phyloP scores from a whole-genome alignment of 257 asterid genomes.

The Petrea volubilis region DNA sequence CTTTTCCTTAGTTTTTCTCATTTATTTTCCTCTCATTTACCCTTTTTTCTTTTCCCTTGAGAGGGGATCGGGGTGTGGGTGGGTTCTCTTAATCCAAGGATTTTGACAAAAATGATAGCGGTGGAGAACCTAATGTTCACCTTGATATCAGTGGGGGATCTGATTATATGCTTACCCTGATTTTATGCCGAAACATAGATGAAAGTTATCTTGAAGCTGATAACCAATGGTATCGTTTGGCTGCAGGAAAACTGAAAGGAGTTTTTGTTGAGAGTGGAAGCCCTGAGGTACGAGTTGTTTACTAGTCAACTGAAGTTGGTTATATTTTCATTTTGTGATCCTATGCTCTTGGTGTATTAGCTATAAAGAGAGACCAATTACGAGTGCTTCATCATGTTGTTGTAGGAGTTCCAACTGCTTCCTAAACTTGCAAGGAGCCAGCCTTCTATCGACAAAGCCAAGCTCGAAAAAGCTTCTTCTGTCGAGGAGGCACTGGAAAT shows the following conservation, averaged over 20 bases:
- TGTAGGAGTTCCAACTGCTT: constrained; percentile 82
- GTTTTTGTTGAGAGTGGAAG: constrained; percentile 94
- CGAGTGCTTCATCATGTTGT: not conserved
- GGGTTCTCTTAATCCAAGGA: not conserved
- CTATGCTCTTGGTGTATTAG: not conserved
- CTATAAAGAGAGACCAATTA: not conserved
- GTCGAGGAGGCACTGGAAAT: constrained; percentile 86
- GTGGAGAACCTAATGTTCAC: not conserved
- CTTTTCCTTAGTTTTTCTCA: not conserved
- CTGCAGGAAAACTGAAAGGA: constrained; percentile 87
- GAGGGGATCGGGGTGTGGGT: not conserved
- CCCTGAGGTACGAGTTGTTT: constrained; percentile 61
- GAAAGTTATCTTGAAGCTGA: not conserved
- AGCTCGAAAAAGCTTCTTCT: constrained; percentile 79
- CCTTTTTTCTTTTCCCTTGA: not conserved
- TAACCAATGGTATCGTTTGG: constrained; percentile 17
- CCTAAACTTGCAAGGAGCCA: constrained; percentile 86
- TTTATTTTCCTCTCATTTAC: constrained; percentile 1
- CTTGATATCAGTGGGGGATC: not conserved
- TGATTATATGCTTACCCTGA: not conserved
- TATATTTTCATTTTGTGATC: not conserved
- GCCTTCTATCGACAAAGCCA: constrained; percentile 62
- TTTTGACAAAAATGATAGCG: not conserved
- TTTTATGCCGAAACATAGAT: not conserved
- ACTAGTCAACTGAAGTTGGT: not conserved